These are phyloP conservation scores for Rhizodiscina lignyota DNA, from an alignment of 495 filamentous ascomycete species.

Conservation along the genomic window DNA sequence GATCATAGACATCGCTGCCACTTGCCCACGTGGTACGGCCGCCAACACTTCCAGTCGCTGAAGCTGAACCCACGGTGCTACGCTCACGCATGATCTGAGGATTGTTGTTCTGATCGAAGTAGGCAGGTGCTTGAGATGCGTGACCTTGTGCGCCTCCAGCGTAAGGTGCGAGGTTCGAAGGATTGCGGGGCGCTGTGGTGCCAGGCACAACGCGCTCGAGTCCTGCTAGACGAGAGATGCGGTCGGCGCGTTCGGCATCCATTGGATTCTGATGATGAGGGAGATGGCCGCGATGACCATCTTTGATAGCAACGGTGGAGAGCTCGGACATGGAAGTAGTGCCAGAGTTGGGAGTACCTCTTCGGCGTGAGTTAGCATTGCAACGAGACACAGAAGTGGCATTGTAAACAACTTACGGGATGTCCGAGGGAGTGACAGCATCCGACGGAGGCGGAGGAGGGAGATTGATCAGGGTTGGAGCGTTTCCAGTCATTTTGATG, in stretches of 20 bases:
- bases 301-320: slow-evolving; percentile 85
- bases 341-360: slow-evolving; percentile 80
- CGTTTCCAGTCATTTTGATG: slow-evolving; percentile 6
- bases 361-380: slow-evolving; percentile 23
- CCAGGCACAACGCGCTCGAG: slow-evolving; percentile 50
- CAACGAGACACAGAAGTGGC: slow-evolving; percentile 7
- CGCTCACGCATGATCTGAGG: slow-evolving; percentile 37
- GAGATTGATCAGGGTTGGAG: slow-evolving; percentile 66
- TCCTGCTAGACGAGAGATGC: slow-evolving; percentile 79
- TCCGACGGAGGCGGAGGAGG: slow-evolving; percentile 72
- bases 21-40: slow-evolving; percentile 61
- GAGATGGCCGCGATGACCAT: slow-evolving; percentile 66
- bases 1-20: slow-evolving; percentile 43
- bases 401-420: slow-evolving; percentile 48
- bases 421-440: slow-evolving; percentile 76
- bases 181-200: slow-evolving; percentile 2
- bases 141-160: neutral
- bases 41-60: slow-evolving; percentile 55
- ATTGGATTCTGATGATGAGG: slow-evolving; percentile 35
- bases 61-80: slow-evolving; percentile 77
- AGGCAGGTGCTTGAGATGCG: slow-evolving; percentile 19
- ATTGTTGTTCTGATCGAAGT: slow-evolving; percentile 55
- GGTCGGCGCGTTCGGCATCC: slow-evolving; percentile 82
- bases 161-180: slow-evolving; percentile 3
- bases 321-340: slow-evolving; percentile 75